Evolutionary conservation across 441 rosid genomes (phyloP).

Genomic region (Populus tomentosa): DNA sequence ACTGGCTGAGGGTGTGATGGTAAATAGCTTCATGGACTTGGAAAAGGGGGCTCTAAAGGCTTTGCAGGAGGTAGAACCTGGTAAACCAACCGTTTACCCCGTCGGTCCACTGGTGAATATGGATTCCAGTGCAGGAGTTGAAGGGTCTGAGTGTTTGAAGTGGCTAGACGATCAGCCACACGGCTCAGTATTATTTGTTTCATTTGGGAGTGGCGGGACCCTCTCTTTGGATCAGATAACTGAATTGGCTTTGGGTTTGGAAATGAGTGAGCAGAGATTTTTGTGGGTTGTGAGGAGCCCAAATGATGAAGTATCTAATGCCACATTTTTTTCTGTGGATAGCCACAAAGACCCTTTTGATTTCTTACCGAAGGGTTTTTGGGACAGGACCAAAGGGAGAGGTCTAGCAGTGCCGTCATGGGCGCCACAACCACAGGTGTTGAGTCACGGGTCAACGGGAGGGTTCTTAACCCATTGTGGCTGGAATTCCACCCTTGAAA

Average conservation of each 20-base stretch:
- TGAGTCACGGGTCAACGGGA: constrained; percentile 60
- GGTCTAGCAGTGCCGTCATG: constrained; percentile 58
- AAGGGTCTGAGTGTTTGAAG: constrained; percentile 35
- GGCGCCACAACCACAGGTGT: constrained; percentile 70
- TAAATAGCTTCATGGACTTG: constrained; percentile 54
- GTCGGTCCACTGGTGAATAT: constrained; percentile 68
- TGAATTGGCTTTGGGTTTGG: constrained; percentile 67
- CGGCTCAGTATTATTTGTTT: constrained; percentile 66
- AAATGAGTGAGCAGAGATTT: constrained; percentile 52
- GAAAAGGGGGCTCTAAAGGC: constrained; percentile 50
- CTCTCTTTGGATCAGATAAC: constrained; percentile 44
- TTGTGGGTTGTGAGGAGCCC: constrained; percentile 69
- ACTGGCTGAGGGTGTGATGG: constrained; percentile 58
- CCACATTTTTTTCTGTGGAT: constrained; percentile 38
- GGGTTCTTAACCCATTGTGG: constrained; percentile 82
- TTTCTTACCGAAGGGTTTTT: no score
- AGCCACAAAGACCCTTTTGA: constrained; percentile 35
- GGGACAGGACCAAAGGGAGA: constrained; percentile 45
- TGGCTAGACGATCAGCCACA: constrained; percentile 73
- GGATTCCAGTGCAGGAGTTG: constrained; percentile 12
- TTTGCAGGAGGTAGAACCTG: constrained; percentile 36
- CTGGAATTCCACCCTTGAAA: constrained; percentile 24
- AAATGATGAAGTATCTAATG: constrained; percentile 25
- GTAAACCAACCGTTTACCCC: constrained; percentile 63
- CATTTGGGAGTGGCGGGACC: constrained; percentile 88